These are phyloP conservation scores for Phialophora verrucosa DNA, from an alignment of 2,329 filamentous ascomycete genomes.

Conservation along the genomic window DNA sequence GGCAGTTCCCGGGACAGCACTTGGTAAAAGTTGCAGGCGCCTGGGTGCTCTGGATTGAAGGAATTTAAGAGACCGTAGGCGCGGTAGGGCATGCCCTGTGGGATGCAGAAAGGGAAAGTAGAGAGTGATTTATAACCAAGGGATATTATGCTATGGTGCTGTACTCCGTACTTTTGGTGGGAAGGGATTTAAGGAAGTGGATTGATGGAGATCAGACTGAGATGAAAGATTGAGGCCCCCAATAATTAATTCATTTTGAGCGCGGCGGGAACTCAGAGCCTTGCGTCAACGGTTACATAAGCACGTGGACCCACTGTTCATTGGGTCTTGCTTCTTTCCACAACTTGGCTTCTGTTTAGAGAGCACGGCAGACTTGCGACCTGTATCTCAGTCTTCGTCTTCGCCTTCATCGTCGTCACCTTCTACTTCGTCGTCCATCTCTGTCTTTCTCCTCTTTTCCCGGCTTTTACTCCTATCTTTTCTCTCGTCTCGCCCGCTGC, in stretches of 20 bases:
- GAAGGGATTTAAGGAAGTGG: not conserved
- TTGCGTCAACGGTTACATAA: slow-evolving; percentile 2
- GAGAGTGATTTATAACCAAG: not conserved
- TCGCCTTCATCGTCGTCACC: slow-evolving; percentile 5
- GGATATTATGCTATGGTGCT: not conserved
- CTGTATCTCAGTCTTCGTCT: not conserved
- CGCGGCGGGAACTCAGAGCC: no score
- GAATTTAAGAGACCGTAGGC: not conserved
- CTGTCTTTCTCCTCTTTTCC: not conserved
- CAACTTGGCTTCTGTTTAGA: not conserved
- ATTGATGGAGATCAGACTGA: not conserved
- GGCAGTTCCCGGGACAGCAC: not conserved
- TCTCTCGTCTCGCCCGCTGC: slow-evolving; percentile 26
- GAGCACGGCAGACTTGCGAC: not conserved
- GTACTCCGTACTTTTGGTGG: not conserved
- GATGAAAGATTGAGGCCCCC: not conserved
- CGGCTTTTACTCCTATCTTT: slow-evolving; percentile 23
- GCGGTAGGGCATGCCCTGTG: not conserved
- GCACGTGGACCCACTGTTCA: not conserved
- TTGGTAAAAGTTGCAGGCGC: not conserved
- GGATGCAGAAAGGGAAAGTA: not conserved
- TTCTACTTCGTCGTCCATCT: not conserved
- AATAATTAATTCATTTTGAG: not conserved
- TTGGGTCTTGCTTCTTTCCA: not conserved
- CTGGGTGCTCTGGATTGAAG: not conserved